Evolutionary conservation across 2,329 filamentous ascomycete species (phyloP).

Genomic region (Alternaria ventricosa): DNA sequence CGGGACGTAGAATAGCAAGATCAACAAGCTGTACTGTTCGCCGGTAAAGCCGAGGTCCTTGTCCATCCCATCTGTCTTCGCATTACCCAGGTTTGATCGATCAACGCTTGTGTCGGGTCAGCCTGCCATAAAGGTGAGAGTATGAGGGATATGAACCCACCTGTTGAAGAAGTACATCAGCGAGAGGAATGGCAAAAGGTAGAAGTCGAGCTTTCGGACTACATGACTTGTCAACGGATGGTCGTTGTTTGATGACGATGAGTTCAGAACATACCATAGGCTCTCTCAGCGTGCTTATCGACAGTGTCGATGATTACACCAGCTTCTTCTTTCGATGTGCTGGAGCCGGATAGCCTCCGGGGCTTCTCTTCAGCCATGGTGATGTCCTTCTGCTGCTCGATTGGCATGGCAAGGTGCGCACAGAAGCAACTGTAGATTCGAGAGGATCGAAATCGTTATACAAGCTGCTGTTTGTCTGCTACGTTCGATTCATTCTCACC

Average conservation of each 20-base stretch:
- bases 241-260: background rate
- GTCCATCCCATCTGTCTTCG: slow-evolving; percentile 59
- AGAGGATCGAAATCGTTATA: background rate
- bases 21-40: slow-evolving; percentile 53
- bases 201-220: background rate
- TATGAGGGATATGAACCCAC: background rate
- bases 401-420: background rate
- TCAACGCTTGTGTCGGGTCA: slow-evolving; percentile 50
- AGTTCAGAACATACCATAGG: background rate
- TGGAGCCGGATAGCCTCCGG: background rate
- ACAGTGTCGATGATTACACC: background rate
- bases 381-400: background rate
- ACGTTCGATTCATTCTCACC: too few relatives aligned
- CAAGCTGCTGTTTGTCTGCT: background rate
- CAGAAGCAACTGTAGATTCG: background rate
- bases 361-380: background rate
- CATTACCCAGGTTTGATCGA: slow-evolving; percentile 57
- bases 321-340: background rate
- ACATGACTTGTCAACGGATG: background rate
- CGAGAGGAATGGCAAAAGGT: background rate
- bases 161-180: slow-evolving; percentile 1
- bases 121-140: slow-evolving; percentile 25
- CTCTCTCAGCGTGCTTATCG: background rate
- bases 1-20: slow-evolving; percentile 60
- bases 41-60: slow-evolving; percentile 53